Conservation (phyloP, 1,284 basidiomycete genomes). For the Melanopsichium pennsylvanicum region DNA sequence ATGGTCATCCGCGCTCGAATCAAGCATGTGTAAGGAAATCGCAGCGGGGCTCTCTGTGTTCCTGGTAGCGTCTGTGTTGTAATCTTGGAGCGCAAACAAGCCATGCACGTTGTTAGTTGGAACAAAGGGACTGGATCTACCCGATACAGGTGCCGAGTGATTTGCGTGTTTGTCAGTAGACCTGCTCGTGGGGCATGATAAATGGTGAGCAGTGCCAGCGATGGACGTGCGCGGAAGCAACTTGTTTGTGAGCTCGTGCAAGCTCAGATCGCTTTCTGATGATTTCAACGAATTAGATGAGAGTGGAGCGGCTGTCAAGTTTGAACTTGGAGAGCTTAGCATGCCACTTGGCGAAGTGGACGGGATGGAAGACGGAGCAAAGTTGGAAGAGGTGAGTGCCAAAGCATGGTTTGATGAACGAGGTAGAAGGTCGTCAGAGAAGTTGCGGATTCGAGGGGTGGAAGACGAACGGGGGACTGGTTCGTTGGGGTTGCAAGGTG, state of each 20-base stretch:
- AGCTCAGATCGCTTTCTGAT: constrained; percentile 26
- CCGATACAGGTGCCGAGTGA: constrained; percentile 11
- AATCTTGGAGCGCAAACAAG: constrained; percentile 5
- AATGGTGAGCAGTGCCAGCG: too few species aligned
- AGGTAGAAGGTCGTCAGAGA: constrained; percentile 3
- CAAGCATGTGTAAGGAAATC: constrained; percentile 33
- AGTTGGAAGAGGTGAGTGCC: not conserved
- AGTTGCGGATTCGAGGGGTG: constrained; percentile 22
- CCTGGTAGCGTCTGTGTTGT: constrained; percentile 3
- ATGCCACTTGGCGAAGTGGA: constrained; percentile 20
- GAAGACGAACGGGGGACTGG: constrained; percentile 27
- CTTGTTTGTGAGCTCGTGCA: constrained; percentile 24
- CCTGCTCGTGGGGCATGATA: too few species aligned
- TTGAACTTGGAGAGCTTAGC: constrained; percentile 11
- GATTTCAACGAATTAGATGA: constrained; percentile 5
- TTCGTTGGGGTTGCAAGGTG: constrained; percentile 14
- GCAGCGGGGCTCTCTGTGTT: too few species aligned
- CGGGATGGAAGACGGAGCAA: constrained; percentile 2
- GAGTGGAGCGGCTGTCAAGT: not conserved
- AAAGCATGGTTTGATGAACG: constrained; percentile 21
- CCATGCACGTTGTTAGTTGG: not conserved
- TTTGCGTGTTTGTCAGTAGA: too few species aligned
- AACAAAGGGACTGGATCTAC: constrained; percentile 8
- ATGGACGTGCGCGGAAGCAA: constrained; percentile 17
- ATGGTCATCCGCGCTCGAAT: constrained; percentile 23